Base-by-base conservation (phyloP, 345 rosid genomes). In the Linum tenue region DNA sequence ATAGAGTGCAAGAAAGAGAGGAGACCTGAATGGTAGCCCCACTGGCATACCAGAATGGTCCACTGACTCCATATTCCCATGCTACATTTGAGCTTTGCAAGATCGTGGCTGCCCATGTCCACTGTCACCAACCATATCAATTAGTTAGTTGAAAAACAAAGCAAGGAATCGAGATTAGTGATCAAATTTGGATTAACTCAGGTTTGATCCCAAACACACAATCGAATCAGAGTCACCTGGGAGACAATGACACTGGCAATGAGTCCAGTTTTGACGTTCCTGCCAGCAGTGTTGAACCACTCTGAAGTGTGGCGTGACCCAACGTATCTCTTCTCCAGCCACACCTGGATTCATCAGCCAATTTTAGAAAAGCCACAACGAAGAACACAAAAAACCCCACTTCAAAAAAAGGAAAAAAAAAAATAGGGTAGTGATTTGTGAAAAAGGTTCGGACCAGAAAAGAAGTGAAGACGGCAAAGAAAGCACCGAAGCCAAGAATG, bases 91-190 rank as follows among this genome's bases (percentile, higher is more conserved):
- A 92, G 79, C 98, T 92, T 74, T 92, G 98, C 71, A 92, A 74
- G 71, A 92, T 89, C 14, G 96, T 87, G 16, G 98, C 98, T 42
- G 98, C 92, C 98, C 96, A 92, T 36, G 98, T 92, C 98, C 98
- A 92, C 98, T 92, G 4, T 55, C 35, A 48, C 4, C 58, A 22
- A 60, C 51, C 35, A 7, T 39, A 59, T 9, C 12, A n/a, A 17
- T 22, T 22, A 22, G 31, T 22, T 0, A 22, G 31, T 22, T 22
- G 31, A 22, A 22, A 22, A 22, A 22, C 31, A 22, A 22, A 22
- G 31, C 31, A 22, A 22, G 31, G 1, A 22, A 22, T 22, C 31
- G 31, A 22, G 31, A 22, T 22, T 22, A 22, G 31, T 22, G 31
- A 22, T 22, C 31, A 22, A 22, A 22, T 22, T 22, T 22, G 31